phyloP scores from a whole-genome alignment of 1,284 basidiomycete species.

The Abortiporus biennis region DNA sequence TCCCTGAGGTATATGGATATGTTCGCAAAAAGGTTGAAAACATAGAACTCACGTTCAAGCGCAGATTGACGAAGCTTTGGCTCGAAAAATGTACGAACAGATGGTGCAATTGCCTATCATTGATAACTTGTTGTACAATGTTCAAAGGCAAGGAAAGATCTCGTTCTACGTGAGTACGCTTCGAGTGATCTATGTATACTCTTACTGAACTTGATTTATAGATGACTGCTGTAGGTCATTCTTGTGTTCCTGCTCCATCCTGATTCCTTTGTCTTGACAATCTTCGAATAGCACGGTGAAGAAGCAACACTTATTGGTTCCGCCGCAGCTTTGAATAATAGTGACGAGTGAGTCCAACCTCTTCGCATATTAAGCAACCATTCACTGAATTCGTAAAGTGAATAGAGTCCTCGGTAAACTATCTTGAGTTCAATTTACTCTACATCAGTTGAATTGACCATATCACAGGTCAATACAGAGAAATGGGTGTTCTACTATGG shows the following conservation, averaged over 20 bases:
- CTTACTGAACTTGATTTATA: constrained; percentile 21
- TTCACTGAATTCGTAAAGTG: constrained; percentile 4
- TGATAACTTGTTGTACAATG: constrained; percentile 87
- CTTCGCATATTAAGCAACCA: constrained; percentile 1
- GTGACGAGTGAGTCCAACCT: constrained; percentile 72
- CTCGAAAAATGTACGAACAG: constrained; percentile 73
- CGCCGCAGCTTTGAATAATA: constrained; percentile 76
- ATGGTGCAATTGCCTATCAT: constrained; percentile 84
- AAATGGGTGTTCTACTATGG: constrained; percentile 88
- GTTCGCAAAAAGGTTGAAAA: too few relatives aligned
- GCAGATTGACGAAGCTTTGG: constrained; percentile 68
- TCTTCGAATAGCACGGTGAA: constrained; percentile 66
- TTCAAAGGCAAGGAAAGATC: constrained; percentile 91
- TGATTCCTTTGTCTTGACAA: constrained; percentile 12
- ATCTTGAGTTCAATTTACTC: too few relatives aligned
- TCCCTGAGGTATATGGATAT: constrained; percentile 55
- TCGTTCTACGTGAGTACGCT: constrained; percentile 77
- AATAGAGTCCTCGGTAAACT: constrained; percentile 59
- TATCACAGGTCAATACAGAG: constrained; percentile 73
- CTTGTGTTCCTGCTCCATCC: too few relatives aligned
- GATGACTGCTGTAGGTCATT: constrained; percentile 75
- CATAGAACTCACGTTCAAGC: not conserved
- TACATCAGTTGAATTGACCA: constrained; percentile 11
- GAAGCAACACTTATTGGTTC: constrained; percentile 90
- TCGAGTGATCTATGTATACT: constrained; percentile 14